Base-by-base conservation (phyloP, 441 rosid species). In the Pelargonium citronellum region DNA sequence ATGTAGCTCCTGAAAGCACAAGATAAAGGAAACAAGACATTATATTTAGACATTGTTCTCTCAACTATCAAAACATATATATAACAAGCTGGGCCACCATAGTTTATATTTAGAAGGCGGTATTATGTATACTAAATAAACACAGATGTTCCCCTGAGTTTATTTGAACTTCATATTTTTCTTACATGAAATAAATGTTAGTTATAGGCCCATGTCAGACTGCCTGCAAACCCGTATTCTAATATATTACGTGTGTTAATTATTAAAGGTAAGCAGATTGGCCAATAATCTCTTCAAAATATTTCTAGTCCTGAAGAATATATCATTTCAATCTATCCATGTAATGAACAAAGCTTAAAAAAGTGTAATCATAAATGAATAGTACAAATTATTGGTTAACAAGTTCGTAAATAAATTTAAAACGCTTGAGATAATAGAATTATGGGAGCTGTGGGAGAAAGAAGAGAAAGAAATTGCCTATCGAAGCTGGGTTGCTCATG, bases 1-100 rank as follows among this genome's bases (percentile, higher is more conserved):
- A 75, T 74, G 71, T 71, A 69, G 82, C 84, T 69, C 92, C 99
- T 92, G 84, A 78, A 79, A 76, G 49, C 71, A 72, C 10, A 73
- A 65, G 64, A 74, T 16, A 67, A 24, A 71, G 61, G 53, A 10
- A 44, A 55, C 68, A 64, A 71, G 43, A 62, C 5, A 62, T 27
- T 12, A 37, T 8, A 24, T 62, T 69, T 46, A 53, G n/a, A 60
- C 15, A 70, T 70, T 22, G 24, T 41, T 43, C 20, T 16, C 58
- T 44, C 67, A 61, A 74, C 19, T n/a, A 58, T 58, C 64, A 58
- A 12, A 58, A 58, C 30, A 58, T 9, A 19, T 46, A 46, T 9
- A 7, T 12, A 58, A 58, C n/a, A 58, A 17, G 64, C 30, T 58
- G 44, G 44, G 44, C 44, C 44, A 13, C 53, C 53, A 11, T 47